Base-by-base conservation (phyloP, 208 protist genomes). In the Leishmania turanica region DNA sequence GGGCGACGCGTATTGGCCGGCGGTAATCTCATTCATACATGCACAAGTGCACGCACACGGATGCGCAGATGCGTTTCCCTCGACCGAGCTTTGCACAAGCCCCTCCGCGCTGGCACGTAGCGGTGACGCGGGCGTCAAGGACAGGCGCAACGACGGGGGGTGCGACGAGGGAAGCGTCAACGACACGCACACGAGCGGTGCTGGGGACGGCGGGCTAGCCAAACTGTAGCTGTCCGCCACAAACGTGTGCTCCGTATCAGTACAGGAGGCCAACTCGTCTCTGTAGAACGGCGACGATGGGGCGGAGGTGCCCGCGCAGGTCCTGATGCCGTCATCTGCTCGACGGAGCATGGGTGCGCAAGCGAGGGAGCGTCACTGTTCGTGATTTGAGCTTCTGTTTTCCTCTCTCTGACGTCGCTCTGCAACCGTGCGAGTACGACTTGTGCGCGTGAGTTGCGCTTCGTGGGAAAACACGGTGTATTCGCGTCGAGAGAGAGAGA, bases 231-330 rank as follows among this genome's bases (percentile, higher is more conserved):
- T 77, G n/a, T 62, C 69, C 40, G 17, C 47, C 4, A 70, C 49
- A 37, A 77, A 47, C 13, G 69, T 78, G 62, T 34, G n/a, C 15
- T 81, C 81, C 21, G 77, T 74, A 21, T 62, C 62, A 9, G 34
- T 21, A 13, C 70, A 78, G 4, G 81, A 81, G 17, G 78, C 75
- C 60, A 74, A 40, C 2, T 85, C 81, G 21, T 85, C 77, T 58
- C 53, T 31, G 60, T 21, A 78, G 60, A 40, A 60, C 17, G 76
- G 81, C 31, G 75, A 66, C 2, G 40, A 81, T 8, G 71, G 19
- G 27, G 37, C 27, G 24, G 47, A 78, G 6, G 37, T 47, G 34
- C 47, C 51, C 31, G 47, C n/a, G 15, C 71, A n/a, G 71, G 6
- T 31, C 49, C n/a, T 21, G 6, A 37, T 45, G 71, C 2, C 13